These are phyloP conservation scores for Mortierella antarctica DNA, from an alignment of 192 early-diverging fungal species.

Conservation along the genomic window DNA sequence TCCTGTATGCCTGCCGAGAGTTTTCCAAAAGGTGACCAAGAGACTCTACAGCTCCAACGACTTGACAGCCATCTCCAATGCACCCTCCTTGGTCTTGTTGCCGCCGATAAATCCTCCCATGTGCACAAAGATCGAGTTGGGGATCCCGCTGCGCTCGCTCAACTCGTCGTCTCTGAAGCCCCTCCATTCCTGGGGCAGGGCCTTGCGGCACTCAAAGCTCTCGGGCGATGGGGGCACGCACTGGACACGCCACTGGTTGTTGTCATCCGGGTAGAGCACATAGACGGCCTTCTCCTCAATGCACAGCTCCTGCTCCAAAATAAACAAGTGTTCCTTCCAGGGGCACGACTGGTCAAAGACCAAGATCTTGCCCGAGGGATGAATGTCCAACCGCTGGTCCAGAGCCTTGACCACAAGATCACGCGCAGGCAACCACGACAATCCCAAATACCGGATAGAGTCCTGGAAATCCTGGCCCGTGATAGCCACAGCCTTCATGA, in stretches of 20 bases:
- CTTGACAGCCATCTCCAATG: constrained; percentile 73
- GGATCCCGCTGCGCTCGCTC: constrained; percentile 77
- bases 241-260: constrained; percentile 38
- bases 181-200: constrained; percentile 64
- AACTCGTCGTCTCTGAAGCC: constrained; percentile 88
- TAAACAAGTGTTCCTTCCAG: constrained; percentile 93
- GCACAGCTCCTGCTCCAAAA: constrained; percentile 69
- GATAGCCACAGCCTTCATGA: constrained; percentile 75
- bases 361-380: constrained; percentile 82
- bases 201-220: constrained; percentile 49
- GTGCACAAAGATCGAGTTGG: constrained; percentile 90
- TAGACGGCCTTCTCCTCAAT: constrained; percentile 52
- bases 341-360: constrained; percentile 88
- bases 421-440: constrained; percentile 91
- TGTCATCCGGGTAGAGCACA: constrained; percentile 37
- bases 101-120: constrained; percentile 64
- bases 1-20: no score
- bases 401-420: constrained; percentile 84
- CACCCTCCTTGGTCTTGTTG: constrained; percentile 82
- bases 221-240: constrained; percentile 35
- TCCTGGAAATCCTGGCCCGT: constrained; percentile 82
- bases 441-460: constrained; percentile 74
- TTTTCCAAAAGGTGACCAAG: background rate
- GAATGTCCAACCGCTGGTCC: constrained; percentile 62
- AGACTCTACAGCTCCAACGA: constrained; percentile 61